Conservation (phyloP, 805 yeast genomes). For the Ogataea naganishii region DNA sequence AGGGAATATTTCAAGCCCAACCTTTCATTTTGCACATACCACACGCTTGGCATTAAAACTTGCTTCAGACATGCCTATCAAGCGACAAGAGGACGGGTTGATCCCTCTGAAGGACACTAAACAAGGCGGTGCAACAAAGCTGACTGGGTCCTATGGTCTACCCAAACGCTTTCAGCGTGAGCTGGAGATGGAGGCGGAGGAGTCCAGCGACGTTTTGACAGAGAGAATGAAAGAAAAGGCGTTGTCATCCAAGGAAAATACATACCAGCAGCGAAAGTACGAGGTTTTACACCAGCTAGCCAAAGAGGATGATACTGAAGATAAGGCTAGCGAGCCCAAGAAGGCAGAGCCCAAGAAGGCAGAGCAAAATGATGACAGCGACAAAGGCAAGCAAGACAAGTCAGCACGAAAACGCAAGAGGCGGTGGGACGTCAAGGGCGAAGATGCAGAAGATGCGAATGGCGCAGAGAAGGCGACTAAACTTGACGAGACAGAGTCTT, state of each 20-base stretch:
- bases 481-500: conserved; percentile 1
- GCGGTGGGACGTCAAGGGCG: conserved; percentile 38
- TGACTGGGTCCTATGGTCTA: background rate
- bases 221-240: conserved; percentile 18
- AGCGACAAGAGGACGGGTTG: background rate
- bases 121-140: background rate
- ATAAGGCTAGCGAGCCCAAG: conserved; percentile 4
- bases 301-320: too few relatives aligned
- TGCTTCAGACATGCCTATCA: too few relatives aligned
- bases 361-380: conserved; percentile 32
- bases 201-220: conserved; percentile 12
- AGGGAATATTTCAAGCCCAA: too few relatives aligned
- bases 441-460: conserved; percentile 18
- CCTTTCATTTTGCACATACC: too few relatives aligned
- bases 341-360: conserved; percentile 30
- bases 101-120: background rate
- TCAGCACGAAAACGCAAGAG: conserved; percentile 19
- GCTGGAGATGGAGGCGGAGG: conserved; percentile 12
- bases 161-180: conserved; percentile 9
- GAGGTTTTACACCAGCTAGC: conserved; percentile 7
- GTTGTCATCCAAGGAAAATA: conserved; percentile 30
- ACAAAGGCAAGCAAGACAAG: conserved; percentile 23
- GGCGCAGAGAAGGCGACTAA: conserved; percentile 6
- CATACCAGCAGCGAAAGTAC: conserved; percentile 35
- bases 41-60: too few relatives aligned